These are phyloP conservation scores for Dioscorea cayenensis DNA, from an alignment of 116 monocot species.

Conservation along the genomic window DNA sequence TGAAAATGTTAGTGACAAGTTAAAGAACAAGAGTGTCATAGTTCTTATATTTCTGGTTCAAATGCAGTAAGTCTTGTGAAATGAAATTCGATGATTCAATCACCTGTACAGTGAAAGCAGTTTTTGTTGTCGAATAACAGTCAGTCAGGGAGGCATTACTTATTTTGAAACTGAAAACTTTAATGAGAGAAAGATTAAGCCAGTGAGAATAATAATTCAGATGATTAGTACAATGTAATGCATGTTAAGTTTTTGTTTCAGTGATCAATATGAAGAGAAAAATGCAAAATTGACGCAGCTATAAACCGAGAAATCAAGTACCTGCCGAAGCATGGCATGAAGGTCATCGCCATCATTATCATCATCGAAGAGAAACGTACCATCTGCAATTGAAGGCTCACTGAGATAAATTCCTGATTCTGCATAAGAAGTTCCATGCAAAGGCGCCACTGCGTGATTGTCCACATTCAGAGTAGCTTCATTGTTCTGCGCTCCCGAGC, in stretches of 20 bases:
- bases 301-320: background rate
- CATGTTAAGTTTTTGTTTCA: too few relatives aligned
- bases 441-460: background rate
- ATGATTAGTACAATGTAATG: background rate
- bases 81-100: too few relatives aligned
- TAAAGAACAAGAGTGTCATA: too few relatives aligned
- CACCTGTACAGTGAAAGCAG: too few relatives aligned
- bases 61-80: too few relatives aligned
- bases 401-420: background rate
- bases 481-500: background rate
- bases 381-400: background rate
- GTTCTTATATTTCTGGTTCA: too few relatives aligned
- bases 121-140: too few relatives aligned
- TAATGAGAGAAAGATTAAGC: too few relatives aligned
- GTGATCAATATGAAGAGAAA: background rate
- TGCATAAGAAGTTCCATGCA: background rate
- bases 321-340: background rate
- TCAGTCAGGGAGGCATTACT: too few relatives aligned
- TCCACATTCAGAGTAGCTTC: background rate
- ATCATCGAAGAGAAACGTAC: background rate
- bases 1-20: too few relatives aligned
- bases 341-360: background rate
- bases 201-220: too few relatives aligned
- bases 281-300: background rate
- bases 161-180: too few relatives aligned